Percentiles rank a stretch among this genome's conserved stretches.
These are phyloP conservation scores for Apophysomyces variabilis DNA, from an alignment of 371 early-diverging fungal species.

Conservation along the genomic window DNA sequence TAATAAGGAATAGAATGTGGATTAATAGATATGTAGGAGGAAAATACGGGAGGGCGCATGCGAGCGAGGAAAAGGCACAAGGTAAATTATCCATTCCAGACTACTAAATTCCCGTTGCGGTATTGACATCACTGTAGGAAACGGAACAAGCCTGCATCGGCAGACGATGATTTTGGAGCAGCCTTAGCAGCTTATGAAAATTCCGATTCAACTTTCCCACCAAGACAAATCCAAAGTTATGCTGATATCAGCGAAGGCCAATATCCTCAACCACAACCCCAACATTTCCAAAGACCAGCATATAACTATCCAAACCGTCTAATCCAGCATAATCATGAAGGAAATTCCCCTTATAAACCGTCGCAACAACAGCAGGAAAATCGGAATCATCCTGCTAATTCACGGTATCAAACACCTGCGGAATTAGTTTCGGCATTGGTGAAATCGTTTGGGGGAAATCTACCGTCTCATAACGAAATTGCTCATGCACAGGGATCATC, in stretches of 20 bases:
- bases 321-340: slow-evolving; percentile 3
- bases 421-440: slow-evolving; percentile 1
- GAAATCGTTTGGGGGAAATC: neutral
- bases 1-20: neutral
- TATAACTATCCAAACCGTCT: neutral
- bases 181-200: slow-evolving; percentile 29
- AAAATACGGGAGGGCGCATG: neutral
- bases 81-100: no score
- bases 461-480: neutral
- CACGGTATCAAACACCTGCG: neutral
- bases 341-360: neutral
- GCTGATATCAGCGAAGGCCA: slow-evolving; percentile 25
- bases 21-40: neutral
- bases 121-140: no score
- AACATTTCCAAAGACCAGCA: neutral
- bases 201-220: slow-evolving; percentile 11
- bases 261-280: neutral
- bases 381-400: neutral
- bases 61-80: neutral
- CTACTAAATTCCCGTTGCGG: no score
- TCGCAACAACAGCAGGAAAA: slow-evolving; percentile 4
- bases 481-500: neutral
- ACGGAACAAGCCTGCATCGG: no score
- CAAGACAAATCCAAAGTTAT: slow-evolving; percentile 40
- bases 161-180: neutral